Evolutionary conservation across 2,329 filamentous ascomycete genomes (phyloP).

Genomic region (Talaromyces sp.): DNA sequence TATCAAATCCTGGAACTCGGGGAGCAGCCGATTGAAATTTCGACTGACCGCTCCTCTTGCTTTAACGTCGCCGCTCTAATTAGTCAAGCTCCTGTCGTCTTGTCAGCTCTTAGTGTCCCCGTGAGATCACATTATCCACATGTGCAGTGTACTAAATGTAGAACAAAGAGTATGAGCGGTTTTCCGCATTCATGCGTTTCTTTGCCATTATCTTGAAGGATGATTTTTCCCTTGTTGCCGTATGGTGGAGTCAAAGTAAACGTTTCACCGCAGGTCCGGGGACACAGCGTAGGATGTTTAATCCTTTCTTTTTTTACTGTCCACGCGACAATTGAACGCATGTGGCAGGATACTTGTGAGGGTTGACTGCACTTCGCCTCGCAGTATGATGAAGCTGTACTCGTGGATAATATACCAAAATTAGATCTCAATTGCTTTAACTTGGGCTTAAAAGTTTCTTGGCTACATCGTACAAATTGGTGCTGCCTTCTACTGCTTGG

Average conservation of each 20-base stretch:
- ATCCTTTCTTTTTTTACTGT: not conserved
- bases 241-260: slow-evolving; percentile 3
- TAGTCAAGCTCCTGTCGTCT: not conserved
- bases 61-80: not conserved
- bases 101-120: not conserved
- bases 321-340: slow-evolving; percentile 9
- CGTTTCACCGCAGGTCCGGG: slow-evolving; percentile 17
- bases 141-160: not conserved
- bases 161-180: not conserved
- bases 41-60: slow-evolving; percentile 22
- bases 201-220: not conserved
- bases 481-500: slow-evolving; percentile 15
- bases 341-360: not conserved
- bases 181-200: not conserved
- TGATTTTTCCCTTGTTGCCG: not conserved
- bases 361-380: slow-evolving; percentile 1
- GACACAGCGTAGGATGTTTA: slow-evolving; percentile 7
- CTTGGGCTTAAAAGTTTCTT: not conserved
- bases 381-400: slow-evolving; percentile 1
- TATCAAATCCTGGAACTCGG: not conserved
- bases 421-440: slow-evolving; percentile 1
- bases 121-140: not conserved
- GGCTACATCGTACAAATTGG: not conserved
- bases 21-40: slow-evolving; percentile 7
- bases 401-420: not conserved